phyloP scores from a whole-genome alignment of 805 yeast species.

The Metschnikowia proteae region DNA sequence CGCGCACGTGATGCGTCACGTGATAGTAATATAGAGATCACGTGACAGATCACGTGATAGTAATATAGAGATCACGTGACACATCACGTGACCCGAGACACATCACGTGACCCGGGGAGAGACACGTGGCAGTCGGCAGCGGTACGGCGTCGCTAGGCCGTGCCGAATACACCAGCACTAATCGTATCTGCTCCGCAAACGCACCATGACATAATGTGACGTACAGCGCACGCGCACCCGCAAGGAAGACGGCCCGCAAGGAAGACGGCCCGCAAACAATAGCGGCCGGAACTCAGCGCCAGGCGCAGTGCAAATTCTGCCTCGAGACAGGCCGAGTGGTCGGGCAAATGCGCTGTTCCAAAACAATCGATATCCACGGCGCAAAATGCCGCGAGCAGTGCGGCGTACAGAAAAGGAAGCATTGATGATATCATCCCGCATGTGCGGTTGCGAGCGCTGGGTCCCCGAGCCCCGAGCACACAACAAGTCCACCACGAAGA shows the following conservation, averaged over 20 bases:
- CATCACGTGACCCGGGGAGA: too few species aligned
- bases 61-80: too few species aligned
- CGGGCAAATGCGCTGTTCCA: not conserved
- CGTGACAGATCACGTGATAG: too few species aligned
- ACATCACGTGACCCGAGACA: too few species aligned
- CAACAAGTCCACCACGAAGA: not conserved
- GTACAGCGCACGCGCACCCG: not conserved
- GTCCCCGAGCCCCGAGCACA: not conserved
- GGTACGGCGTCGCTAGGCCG: too few species aligned
- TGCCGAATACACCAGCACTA: too few species aligned
- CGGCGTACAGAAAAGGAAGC: not conserved
- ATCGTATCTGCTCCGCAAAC: not conserved
- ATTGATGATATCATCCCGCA: constrained; percentile 2
- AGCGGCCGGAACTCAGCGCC: not conserved
- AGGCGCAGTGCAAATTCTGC: not conserved
- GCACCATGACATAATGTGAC: not conserved
- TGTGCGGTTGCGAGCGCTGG: not conserved
- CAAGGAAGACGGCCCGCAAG: not conserved
- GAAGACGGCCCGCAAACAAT: not conserved
- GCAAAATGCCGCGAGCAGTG: not conserved
- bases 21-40: too few species aligned
- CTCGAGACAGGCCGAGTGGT: not conserved
- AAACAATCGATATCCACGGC: not conserved
- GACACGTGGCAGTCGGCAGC: too few species aligned
- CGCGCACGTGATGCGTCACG: not conserved